These are phyloP conservation scores for Colletotrichum falcatum DNA, from an alignment of 2,329 filamentous ascomycete species.

Conservation along the genomic window DNA sequence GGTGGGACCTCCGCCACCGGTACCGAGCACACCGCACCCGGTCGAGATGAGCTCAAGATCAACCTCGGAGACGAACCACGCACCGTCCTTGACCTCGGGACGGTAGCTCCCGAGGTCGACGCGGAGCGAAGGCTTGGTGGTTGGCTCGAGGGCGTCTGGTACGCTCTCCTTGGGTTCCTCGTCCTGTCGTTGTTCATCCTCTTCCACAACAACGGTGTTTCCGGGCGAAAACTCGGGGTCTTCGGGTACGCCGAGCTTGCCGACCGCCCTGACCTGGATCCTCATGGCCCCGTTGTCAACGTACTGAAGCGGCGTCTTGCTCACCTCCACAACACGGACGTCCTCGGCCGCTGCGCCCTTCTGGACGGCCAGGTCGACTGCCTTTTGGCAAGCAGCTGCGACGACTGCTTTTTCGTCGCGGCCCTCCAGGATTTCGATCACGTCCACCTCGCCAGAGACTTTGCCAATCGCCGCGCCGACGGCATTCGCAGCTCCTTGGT, in stretches of 20 bases:
- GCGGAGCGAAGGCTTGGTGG: conserved; percentile 48
- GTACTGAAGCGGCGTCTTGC: conserved; percentile 55
- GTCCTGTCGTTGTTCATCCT: conserved; percentile 41
- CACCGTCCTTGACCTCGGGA: conserved; percentile 24
- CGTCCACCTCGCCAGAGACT: conserved; percentile 64
- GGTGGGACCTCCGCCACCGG: conserved; percentile 43
- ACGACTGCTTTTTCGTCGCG: conserved; percentile 53
- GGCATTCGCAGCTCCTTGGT: conserved; percentile 68
- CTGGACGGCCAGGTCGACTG: conserved; percentile 32
- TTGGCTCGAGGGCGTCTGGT: conserved; percentile 46
- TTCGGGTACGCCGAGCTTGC: conserved; percentile 48
- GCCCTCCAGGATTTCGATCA: conserved; percentile 60
- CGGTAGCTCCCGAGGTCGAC: conserved; percentile 47
- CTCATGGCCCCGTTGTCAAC: conserved; percentile 51
- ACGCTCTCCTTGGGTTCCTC: conserved; percentile 46
- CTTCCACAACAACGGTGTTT: conserved; percentile 33
- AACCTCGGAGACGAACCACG: conserved; percentile 42
- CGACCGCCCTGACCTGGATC: conserved; percentile 51
- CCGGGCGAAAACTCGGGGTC: conserved; percentile 42
- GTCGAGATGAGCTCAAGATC: conserved; percentile 44
- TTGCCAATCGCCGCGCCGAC: conserved; percentile 71
- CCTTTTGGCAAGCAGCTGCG: conserved; percentile 52
- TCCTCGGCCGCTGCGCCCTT: conserved; percentile 43
- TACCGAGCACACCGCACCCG: conserved; percentile 45
- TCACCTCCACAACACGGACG: conserved; percentile 59